phyloP scores from a whole-genome alignment of 805 yeast species.

The Candida berthetii region DNA sequence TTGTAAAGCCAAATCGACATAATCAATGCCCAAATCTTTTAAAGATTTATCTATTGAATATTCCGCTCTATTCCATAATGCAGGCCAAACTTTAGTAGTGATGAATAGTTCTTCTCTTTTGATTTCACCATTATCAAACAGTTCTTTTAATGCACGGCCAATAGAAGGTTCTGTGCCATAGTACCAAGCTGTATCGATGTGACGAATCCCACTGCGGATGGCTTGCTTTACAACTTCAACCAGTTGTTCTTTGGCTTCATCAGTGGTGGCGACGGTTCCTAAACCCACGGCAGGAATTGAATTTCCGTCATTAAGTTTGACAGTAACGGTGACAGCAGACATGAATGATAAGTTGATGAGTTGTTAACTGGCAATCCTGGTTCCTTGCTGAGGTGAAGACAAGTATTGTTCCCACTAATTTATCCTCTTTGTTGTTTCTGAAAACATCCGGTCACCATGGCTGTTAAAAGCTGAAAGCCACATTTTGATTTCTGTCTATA shows the following conservation, averaged over 20 bases:
- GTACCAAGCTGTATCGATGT: conserved; percentile 64
- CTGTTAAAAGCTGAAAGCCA: no score
- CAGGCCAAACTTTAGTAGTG: conserved; percentile 68
- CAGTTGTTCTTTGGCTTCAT: conserved; percentile 36
- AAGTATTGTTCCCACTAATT: no score
- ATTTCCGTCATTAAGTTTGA: conserved; percentile 41
- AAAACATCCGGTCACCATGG: no score
- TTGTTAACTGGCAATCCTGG: no score
- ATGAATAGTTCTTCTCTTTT: conserved; percentile 59
- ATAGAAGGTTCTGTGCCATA: conserved; percentile 54
- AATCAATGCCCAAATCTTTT: conserved; percentile 56
- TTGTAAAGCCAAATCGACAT: conserved; percentile 69
- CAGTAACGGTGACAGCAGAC: neutral
- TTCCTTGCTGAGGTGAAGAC: no score
- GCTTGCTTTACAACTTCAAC: conserved; percentile 53
- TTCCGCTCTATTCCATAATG: conserved; percentile 43
- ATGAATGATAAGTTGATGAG: no score
- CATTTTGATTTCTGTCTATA: no score
- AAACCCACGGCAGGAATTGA: conserved; percentile 49
- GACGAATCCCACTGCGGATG: conserved; percentile 55
- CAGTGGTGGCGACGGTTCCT: conserved; percentile 49
- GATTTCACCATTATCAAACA: conserved; percentile 32
- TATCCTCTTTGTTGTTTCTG: no score
- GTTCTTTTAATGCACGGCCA: conserved; percentile 42
- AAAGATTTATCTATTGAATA: conserved; percentile 53